Base-by-base conservation (phyloP, 176 grass and related monocot species). In the Eragrostis curvula region DNA sequence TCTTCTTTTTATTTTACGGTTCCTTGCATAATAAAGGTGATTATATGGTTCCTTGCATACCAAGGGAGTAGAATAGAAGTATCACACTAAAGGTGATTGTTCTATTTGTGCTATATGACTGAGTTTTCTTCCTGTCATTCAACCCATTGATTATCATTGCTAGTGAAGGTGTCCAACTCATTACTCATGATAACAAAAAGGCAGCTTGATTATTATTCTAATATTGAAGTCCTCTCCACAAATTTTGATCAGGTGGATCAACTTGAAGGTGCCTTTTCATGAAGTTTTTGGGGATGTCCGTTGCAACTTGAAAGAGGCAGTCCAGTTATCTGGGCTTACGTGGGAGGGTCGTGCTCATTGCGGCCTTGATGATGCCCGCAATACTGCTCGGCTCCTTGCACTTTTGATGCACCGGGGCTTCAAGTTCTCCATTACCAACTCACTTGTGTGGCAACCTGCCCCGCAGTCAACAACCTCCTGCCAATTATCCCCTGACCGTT, bases 341-440 rank as follows among this genome's bases (percentile, higher is more conserved):
- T 98, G 96, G 96, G 96, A 98, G 91, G 96, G 96, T 4, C 92
- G 96, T 44, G 90, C 96, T 9, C 96, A 98, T 84, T 95, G 96
- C 28, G 92, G 96, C 5, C 92, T 98, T 29, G 92, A 98, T 10
- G 96, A 98, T 66, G 96, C 96, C 17, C 90, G 96, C 75, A 98
- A 98, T 44, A 98, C 96, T 24, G 96, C 96, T 15, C 88, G 90
- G 49, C 96, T 98, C 75, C 86, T 98, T 47, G 90, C 86, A 20
- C 75, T 89, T 47, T 48, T 95, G 70, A 95, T 98, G 96, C 86
- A 95, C 62, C 82, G 73, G 41, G 95, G 96, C 17, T 93, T 98
- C 72, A 98, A 91, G 85, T 95, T 98, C 67, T 89, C 90, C 40
- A 98, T 98, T 67, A 98, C 96, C 61, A 95, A 88, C 78, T 93